A percentile compares a stretch with the other conserved stretches of the same genome.
These are phyloP conservation scores for Tetracladium setigerum DNA, from an alignment of 495 filamentous ascomycete species.

Conservation along the genomic window DNA sequence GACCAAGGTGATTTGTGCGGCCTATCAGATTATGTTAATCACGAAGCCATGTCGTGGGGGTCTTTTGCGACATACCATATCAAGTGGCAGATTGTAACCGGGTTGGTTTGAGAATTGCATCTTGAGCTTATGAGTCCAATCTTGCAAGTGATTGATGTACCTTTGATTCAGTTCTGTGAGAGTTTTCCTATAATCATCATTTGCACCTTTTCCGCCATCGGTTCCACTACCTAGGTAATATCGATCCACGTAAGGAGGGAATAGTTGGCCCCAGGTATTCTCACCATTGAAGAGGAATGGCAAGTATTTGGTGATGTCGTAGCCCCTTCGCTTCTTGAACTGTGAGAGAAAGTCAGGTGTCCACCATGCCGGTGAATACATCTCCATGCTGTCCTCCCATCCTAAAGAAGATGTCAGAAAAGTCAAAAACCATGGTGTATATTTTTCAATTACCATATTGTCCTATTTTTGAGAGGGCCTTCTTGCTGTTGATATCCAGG, in stretches of 20 bases:
- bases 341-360: slow-evolving; percentile 24
- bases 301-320: slow-evolving; percentile 26
- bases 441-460: slow-evolving; percentile 31
- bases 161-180: no score
- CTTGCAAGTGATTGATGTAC: slow-evolving; percentile 24
- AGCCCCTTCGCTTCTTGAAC: slow-evolving; percentile 22
- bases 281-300: slow-evolving; percentile 30
- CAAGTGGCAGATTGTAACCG: slow-evolving; percentile 40
- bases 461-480: slow-evolving; percentile 29
- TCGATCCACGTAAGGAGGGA: slow-evolving; percentile 14
- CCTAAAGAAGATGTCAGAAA: no score
- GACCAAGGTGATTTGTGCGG: slow-evolving; percentile 28
- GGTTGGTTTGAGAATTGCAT: slow-evolving; percentile 37
- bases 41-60: neutral
- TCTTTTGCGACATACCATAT: slow-evolving; percentile 32
- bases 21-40: neutral
- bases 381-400: slow-evolving; percentile 48
- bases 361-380: slow-evolving; percentile 34
- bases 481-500: slow-evolving; percentile 25
- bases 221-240: slow-evolving; percentile 16
- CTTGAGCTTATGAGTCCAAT: slow-evolving; percentile 29
- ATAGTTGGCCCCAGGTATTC: slow-evolving; percentile 25
- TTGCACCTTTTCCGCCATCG: slow-evolving; percentile 17
- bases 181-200: slow-evolving; percentile 20
- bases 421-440: slow-evolving; percentile 18